These are phyloP conservation scores for Gnomoniopsis smithogilvyi DNA, from an alignment of 2,329 filamentous ascomycete species.

Conservation along the genomic window DNA sequence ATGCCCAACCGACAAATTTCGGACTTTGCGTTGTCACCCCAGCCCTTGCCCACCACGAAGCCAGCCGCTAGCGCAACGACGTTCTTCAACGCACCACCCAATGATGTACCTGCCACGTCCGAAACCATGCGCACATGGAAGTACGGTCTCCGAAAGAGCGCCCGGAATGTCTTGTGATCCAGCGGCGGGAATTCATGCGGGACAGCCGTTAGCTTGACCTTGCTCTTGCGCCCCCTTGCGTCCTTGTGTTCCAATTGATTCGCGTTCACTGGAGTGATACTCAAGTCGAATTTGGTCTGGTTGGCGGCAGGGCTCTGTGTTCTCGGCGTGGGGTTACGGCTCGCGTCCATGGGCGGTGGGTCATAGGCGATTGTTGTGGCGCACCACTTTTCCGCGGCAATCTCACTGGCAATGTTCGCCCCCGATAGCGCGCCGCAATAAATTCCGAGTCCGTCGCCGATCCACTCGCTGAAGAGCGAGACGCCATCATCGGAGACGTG, in stretches of 20 bases:
- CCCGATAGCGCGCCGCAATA: conserved; percentile 96
- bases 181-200: conserved; percentile 82
- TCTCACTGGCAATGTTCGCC: conserved; percentile 94
- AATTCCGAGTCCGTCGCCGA: conserved; percentile 85
- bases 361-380: conserved; percentile 98
- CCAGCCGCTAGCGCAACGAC: conserved; percentile 91
- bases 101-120: conserved; percentile 94
- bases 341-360: conserved; percentile 79
- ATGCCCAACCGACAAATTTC: conserved; percentile 96
- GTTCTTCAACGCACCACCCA: conserved; percentile 95
- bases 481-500: conserved; percentile 85
- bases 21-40: conserved; percentile 99
- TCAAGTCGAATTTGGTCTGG: conserved; percentile 47
- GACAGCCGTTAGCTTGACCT: conserved; percentile 69
- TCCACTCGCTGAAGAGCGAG: conserved; percentile 90
- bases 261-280: conserved; percentile 46
- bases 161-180: conserved; percentile 78
- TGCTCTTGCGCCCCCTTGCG: conserved; percentile 62
- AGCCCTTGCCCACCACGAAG: conserved; percentile 91
- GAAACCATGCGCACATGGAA: conserved; percentile 94
- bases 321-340: conserved; percentile 64
- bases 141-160: conserved; percentile 91
- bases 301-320: conserved; percentile 39
- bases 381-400: conserved; percentile 92
- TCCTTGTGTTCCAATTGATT: conserved; percentile 56